Evolutionary conservation across 2,329 filamentous ascomycete genomes (phyloP).

Genomic region (Teratosphaeria pseudoeucalypti): DNA sequence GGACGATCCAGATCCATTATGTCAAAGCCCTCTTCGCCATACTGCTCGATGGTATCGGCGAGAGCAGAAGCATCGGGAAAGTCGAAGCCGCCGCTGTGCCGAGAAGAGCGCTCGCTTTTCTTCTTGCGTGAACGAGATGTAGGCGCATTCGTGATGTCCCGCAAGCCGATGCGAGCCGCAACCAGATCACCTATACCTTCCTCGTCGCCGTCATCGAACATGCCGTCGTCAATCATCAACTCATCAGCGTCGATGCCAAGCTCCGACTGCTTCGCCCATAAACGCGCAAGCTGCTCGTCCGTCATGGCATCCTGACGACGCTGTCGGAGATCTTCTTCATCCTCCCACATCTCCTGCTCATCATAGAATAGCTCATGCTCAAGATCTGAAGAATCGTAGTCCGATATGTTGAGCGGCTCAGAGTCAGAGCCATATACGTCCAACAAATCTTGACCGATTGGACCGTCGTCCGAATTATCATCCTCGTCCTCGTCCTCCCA

Average conservation of each 20-base stretch:
- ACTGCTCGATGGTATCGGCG: slow-evolving; percentile 49
- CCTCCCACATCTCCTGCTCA: slow-evolving; percentile 27
- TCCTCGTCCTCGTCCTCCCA: slow-evolving; percentile 21
- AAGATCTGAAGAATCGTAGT: slow-evolving; percentile 27
- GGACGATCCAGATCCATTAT: slow-evolving; percentile 73
- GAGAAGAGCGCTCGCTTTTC: slow-evolving; percentile 8
- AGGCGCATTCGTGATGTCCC: slow-evolving; percentile 15
- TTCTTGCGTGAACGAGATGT: slow-evolving; percentile 10
- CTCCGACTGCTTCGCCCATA: slow-evolving; percentile 53
- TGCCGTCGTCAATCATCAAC: slow-evolving; percentile 43
- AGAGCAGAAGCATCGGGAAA: slow-evolving; percentile 44
- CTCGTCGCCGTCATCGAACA: slow-evolving; percentile 9
- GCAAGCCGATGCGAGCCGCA: slow-evolving; percentile 21
- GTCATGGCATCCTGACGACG: slow-evolving; percentile 34
- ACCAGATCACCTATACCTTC: slow-evolving; percentile 21
- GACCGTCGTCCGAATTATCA: slow-evolving; percentile 3
- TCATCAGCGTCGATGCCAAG: slow-evolving; percentile 52
- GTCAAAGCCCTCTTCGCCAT: slow-evolving; percentile 65
- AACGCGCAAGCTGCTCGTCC: slow-evolving; percentile 52
- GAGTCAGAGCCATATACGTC: slow-evolving; percentile 23
- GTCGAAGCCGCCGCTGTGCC: slow-evolving; percentile 9
- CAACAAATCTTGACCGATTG: slow-evolving; percentile 8
- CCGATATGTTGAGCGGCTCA: slow-evolving; percentile 30
- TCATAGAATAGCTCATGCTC: slow-evolving; percentile 24
- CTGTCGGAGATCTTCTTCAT: slow-evolving; percentile 32